Conservation (phyloP, 805 yeast genomes). For the Suhomyces emberorum region DNA sequence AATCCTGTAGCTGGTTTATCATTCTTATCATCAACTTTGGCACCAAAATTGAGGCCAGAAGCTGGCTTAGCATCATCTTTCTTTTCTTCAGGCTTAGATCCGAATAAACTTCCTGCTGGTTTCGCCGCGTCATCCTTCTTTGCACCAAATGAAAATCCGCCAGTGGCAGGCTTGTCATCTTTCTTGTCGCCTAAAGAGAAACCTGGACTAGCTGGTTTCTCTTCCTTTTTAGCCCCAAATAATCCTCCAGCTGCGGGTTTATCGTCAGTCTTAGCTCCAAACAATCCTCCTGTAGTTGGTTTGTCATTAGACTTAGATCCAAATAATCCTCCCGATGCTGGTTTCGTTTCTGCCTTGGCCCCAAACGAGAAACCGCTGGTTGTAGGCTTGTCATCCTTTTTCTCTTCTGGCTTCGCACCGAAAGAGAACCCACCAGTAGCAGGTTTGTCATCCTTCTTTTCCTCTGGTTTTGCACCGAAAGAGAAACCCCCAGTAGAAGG, state of each 20-base stretch:
- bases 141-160: conserved; percentile 20
- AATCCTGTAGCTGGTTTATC: conserved; percentile 13
- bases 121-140: conserved; percentile 16
- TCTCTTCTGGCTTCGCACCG: too few relatives aligned
- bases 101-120: conserved; percentile 11
- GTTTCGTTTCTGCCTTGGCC: conserved; percentile 11
- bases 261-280: conserved; percentile 18
- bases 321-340: conserved; percentile 16
- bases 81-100: conserved; percentile 14
- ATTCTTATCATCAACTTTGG: conserved; percentile 10
- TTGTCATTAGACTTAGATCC: conserved; percentile 18
- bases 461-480: neutral
- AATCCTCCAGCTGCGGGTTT: conserved; percentile 6
- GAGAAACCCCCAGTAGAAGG: neutral
- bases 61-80: conserved; percentile 8
- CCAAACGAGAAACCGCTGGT: conserved; percentile 6
- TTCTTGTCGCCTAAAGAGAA: conserved; percentile 1
- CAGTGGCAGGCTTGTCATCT: neutral
- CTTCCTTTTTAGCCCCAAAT: conserved; percentile 8
- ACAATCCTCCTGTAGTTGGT: conserved; percentile 14
- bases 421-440: neutral
- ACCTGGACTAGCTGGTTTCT: conserved; percentile 4
- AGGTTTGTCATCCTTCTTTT: too few relatives aligned
- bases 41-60: conserved; percentile 8
- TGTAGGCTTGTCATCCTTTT: conserved; percentile 13